Conservation (phyloP, 2,329 filamentous ascomycete genomes). For the Colletotrichum falcatum region DNA sequence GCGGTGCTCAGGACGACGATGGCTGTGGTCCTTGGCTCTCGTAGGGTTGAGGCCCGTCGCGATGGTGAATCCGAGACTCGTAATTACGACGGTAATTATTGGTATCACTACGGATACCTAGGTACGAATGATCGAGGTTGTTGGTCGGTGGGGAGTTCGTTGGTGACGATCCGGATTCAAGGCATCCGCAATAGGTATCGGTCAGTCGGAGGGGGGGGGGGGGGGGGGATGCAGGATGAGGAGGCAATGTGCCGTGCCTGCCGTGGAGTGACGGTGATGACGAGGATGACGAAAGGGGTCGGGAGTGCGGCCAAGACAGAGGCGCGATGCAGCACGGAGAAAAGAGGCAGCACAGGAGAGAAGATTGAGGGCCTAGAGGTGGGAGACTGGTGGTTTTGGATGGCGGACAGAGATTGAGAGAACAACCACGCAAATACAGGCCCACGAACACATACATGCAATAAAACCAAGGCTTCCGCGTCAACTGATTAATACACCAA, state of each 20-base stretch:
- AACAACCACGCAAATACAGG: background rate
- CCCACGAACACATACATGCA: background rate
- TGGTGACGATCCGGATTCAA: background rate
- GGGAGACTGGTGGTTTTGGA: conserved; percentile 28
- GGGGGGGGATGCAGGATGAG: background rate
- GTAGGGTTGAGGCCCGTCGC: conserved; percentile 23
- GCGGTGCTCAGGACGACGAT: conserved; percentile 12
- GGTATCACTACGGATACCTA: no score
- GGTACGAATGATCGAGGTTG: conserved; percentile 14
- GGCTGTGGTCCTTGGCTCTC: conserved; percentile 25
- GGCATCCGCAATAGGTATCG: background rate
- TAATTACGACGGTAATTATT: conserved; percentile 22
- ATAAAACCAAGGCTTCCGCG: background rate
- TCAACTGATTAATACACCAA: conserved; percentile 17
- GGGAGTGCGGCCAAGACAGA: background rate
- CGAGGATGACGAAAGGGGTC: conserved; percentile 26
- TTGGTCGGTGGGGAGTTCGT: conserved; percentile 24
- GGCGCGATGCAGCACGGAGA: background rate
- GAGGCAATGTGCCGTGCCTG: conserved; percentile 1
- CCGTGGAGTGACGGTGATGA: conserved; percentile 14
- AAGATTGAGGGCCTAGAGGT: background rate
- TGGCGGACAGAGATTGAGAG: background rate
- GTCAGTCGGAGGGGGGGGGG: background rate
- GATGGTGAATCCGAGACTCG: conserved; percentile 34
- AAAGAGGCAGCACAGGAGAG: background rate